Conservation (phyloP, 1,139 yeast genomes). For the Nakaseomyces uthaithaninus region DNA sequence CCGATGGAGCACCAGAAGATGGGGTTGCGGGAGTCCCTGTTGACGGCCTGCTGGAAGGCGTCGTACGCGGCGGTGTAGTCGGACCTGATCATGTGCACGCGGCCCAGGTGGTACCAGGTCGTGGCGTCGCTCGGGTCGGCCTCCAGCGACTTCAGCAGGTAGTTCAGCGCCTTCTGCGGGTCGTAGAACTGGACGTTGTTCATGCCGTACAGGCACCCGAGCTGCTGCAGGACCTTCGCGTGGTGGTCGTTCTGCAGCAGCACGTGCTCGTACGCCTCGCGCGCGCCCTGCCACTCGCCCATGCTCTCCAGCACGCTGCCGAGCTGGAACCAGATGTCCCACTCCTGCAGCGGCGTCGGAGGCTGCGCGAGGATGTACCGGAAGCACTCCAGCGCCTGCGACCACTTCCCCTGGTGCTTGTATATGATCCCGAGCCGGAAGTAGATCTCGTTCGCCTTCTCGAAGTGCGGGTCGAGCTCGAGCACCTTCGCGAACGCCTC, state of each 20-base stretch:
- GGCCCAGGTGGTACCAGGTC: conserved; percentile 92
- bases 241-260: conserved; percentile 85
- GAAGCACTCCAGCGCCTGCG: conserved; percentile 86
- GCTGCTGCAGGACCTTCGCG: conserved; percentile 89
- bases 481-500: conserved; percentile 95
- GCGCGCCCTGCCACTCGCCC: conserved; percentile 84
- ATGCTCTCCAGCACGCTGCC: conserved; percentile 94
- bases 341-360: conserved; percentile 90
- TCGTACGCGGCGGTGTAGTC: conserved; percentile 95
- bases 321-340: conserved; percentile 97
- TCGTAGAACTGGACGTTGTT: conserved; percentile 64
- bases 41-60: conserved; percentile 97
- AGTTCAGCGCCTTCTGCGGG: conserved; percentile 72
- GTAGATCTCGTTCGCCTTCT: conserved; percentile 91
- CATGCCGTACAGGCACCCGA: conserved; percentile 88
- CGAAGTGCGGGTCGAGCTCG: conserved; percentile 92
- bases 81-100: conserved; percentile 93
- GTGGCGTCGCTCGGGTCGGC: conserved; percentile 89
- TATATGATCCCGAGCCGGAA: conserved; percentile 95
- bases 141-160: conserved; percentile 78
- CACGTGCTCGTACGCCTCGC: conserved; percentile 92
- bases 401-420: conserved; percentile 84
- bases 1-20: conserved; percentile 99
- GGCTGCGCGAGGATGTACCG: conserved; percentile 85
- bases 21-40: conserved; percentile 91